Base-by-base conservation (phyloP, 176 grass and related monocot genomes). In the Phoenix roebelenii region DNA sequence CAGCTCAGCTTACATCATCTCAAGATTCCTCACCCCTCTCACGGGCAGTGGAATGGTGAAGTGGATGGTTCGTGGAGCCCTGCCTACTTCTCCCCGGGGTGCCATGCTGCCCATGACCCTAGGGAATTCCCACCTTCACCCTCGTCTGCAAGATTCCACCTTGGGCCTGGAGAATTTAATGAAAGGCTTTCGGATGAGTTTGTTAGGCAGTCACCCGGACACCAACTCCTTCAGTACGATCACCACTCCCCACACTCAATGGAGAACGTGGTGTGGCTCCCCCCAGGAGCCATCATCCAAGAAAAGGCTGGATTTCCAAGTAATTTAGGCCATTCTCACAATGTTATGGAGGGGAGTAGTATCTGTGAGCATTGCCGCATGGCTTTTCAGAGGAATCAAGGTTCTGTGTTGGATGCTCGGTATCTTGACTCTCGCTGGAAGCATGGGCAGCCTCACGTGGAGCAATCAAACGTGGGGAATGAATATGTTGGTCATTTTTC, bases 51-150 rank as follows among this genome's bases (percentile, higher is more conserved):
- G 68, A 91, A 79, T n/a, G 68, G 64, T 53, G 87, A 97, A 17
- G 72, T 97, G 75, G 92, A 97, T 80, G 72, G 80, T 48, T 81
- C 87, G 29, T 87, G 81, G 72, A 92, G 78, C 69, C 79, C 79
- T 23, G 81, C 81, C 0, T 79, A 83, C 59, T 71, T 83, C 25
- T 98, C 93, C 39, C 81, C 93, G 3, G 65, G 70, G 3, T 68
- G 68, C 22, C 82, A 76, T 52, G 76, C 16, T 60, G 66, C 79
- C 55, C 80, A 74, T 67, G 86, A 95, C 57, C 77, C 74, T 53
- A 77, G 78, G 30, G 87, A 98, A 65, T 83, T 84, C 54, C 71
- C 84, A 26, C 49, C 79, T 69, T 88, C 89, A 67, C 89, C 88
- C 18, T 77, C 83, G 16, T 80, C 87, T 63, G 26, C 75, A 49